These are phyloP conservation scores for Xylariales sp. DNA, from an alignment of 2,329 filamentous ascomycete genomes.

Conservation along the genomic window DNA sequence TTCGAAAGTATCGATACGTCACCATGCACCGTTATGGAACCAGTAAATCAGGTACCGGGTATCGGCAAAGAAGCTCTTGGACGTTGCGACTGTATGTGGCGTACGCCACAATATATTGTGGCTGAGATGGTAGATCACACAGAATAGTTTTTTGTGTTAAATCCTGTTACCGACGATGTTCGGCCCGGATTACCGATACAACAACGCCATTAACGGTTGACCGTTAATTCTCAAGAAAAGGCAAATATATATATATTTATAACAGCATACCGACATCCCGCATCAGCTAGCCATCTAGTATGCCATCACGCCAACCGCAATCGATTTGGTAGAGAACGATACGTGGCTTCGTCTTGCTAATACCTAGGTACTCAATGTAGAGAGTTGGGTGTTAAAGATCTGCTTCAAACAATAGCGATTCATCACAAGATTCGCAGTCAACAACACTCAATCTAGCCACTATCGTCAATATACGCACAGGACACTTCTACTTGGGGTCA, in stretches of 20 bases:
- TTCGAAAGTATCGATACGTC: slow-evolving; percentile 1
- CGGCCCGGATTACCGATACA: no score
- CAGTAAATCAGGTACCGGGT: slow-evolving; percentile 22
- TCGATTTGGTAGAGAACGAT: not conserved
- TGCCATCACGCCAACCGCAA: not conserved
- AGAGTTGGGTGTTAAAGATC: no score
- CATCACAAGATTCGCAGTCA: not conserved
- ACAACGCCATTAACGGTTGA: no score
- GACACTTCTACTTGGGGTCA: no score
- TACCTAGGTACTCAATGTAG: no score
- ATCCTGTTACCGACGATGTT: not conserved
- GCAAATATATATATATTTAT: not conserved
- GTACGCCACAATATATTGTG: slow-evolving; percentile 1
- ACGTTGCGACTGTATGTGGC: slow-evolving; percentile 7
- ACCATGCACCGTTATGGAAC: slow-evolving; percentile 12
- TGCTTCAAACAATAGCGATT: not conserved
- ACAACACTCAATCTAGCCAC: not conserved
- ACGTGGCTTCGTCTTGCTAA: no score
- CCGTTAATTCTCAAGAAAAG: not conserved
- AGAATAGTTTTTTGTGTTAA: not conserved
- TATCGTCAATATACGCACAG: not conserved
- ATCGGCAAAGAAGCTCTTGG: slow-evolving; percentile 11
- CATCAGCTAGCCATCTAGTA: not conserved
- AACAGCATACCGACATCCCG: not conserved
- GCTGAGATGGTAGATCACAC: slow-evolving; percentile 23